phyloP scores from a whole-genome alignment of 1,284 basidiomycete species.

The Cutaneotrichosporon curvatum region DNA sequence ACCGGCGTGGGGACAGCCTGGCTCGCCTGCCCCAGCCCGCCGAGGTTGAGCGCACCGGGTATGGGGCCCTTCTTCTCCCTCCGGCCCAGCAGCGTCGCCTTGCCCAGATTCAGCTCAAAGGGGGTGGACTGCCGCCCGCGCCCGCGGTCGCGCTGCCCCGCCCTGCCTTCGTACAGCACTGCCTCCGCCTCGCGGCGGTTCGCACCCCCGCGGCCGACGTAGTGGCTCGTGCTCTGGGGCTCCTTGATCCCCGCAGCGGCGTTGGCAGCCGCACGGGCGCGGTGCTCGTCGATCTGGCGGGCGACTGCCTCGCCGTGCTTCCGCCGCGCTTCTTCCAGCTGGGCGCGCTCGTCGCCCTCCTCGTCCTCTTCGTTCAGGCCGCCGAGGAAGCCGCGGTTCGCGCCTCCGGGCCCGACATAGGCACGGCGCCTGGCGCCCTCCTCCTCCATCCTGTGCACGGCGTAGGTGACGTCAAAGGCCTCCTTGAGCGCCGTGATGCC shows the following conservation, averaged over 20 bases:
- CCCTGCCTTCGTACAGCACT: constrained; percentile 59
- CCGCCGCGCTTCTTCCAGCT: constrained; percentile 50
- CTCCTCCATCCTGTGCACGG: constrained; percentile 98
- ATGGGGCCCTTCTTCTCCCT: constrained; percentile 16
- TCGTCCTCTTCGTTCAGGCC: constrained; percentile 93
- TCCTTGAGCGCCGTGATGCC: constrained; percentile 89
- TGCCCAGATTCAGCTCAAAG: constrained; percentile 78
- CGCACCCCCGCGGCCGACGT: constrained; percentile 45
- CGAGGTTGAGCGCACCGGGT: not conserved
- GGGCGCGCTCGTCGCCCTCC: constrained; percentile 52
- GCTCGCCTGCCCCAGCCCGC: not conserved
- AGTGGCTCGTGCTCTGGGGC: constrained; percentile 43
- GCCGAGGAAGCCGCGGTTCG: constrained; percentile 66
- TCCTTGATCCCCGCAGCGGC: constrained; percentile 46
- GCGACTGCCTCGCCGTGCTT: constrained; percentile 51
- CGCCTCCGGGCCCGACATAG: constrained; percentile 67
- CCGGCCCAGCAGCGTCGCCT: constrained; percentile 70
- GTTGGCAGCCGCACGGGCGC: constrained; percentile 42
- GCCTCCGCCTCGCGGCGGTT: constrained; percentile 49
- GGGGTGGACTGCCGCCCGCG: constrained; percentile 9
- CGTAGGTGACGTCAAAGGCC: constrained; percentile 98
- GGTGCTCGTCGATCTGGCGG: constrained; percentile 44
- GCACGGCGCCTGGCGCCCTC: constrained; percentile 81
- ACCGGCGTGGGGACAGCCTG: too few species aligned
- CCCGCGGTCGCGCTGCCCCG: constrained; percentile 62